Evolutionary conservation across 2,329 filamentous ascomycete genomes (phyloP).

Genomic region (Alternaria brassicae): DNA sequence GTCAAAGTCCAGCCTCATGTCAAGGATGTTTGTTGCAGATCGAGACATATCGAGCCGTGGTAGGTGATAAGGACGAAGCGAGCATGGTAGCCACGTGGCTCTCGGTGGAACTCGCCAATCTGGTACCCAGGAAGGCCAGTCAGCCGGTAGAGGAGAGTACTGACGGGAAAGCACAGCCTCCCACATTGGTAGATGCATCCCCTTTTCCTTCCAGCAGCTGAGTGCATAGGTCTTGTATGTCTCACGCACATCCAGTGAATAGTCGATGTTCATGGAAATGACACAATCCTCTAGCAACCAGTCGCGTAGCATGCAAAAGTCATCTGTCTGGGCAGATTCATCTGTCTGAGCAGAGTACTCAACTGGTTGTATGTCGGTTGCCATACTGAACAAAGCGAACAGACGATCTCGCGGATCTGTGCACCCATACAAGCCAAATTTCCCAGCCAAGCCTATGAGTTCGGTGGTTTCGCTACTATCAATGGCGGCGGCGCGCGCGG

Average conservation of each 20-base stretch:
- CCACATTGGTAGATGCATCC: background rate
- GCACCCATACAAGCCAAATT: background rate
- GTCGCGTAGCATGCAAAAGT: no score
- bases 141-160: background rate
- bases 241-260: background rate
- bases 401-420: background rate
- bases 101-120: background rate
- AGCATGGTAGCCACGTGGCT: background rate
- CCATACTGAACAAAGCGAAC: background rate
- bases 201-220: background rate
- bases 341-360: fast-evolving
- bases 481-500: no score
- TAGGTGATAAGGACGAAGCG: background rate
- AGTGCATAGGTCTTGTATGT: background rate
- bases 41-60: background rate
- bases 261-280: background rate
- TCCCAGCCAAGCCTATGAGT: background rate
- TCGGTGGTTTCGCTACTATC: no score
- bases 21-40: background rate
- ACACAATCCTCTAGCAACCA: no score
- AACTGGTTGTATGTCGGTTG: background rate
- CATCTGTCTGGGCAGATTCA: background rate
- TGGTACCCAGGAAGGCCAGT: conserved; percentile 11
- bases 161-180: background rate
- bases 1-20: background rate